Evolutionary conservation across 306 rosid genomes (phyloP).

Genomic region (Quercus aquifolioides): DNA sequence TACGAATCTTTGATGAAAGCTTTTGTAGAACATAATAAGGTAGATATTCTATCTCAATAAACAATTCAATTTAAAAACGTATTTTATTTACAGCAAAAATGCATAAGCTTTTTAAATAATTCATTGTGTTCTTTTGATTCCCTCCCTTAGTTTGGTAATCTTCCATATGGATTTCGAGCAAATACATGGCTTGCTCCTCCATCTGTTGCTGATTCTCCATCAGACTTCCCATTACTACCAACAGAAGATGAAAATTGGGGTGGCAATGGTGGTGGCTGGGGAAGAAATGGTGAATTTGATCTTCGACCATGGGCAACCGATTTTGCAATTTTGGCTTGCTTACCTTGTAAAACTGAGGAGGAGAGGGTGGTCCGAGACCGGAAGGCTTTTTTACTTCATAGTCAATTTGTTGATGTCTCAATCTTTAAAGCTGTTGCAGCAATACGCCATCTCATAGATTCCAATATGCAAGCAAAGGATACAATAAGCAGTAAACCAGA

Average conservation of each 20-base stretch:
- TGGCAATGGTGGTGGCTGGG: conserved; percentile 86
- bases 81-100: not conserved
- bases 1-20: conserved; percentile 84
- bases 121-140: not conserved
- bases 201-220: conserved; percentile 60
- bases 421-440: conserved; percentile 71
- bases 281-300: conserved; percentile 57
- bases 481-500: conserved; percentile 27
- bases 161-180: conserved; percentile 90
- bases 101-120: conserved; percentile 5
- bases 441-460: conserved; percentile 43
- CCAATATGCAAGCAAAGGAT: conserved; percentile 29
- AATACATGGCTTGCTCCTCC: conserved; percentile 98
- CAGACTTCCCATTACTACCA: conserved; percentile 58
- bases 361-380: conserved; percentile 88
- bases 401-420: conserved; percentile 74
- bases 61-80: not conserved
- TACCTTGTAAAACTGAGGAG: conserved; percentile 94
- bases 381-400: conserved; percentile 89
- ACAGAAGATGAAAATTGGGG: conserved; percentile 93
- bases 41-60: conserved; percentile 22
- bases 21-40: conserved; percentile 86
- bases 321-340: conserved; percentile 59
- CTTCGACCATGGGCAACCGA: conserved; percentile 79
- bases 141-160: conserved; percentile 77